These are phyloP conservation scores for Alnus rubra DNA, from an alignment of 306 rosid genomes.

Conservation along the genomic window DNA sequence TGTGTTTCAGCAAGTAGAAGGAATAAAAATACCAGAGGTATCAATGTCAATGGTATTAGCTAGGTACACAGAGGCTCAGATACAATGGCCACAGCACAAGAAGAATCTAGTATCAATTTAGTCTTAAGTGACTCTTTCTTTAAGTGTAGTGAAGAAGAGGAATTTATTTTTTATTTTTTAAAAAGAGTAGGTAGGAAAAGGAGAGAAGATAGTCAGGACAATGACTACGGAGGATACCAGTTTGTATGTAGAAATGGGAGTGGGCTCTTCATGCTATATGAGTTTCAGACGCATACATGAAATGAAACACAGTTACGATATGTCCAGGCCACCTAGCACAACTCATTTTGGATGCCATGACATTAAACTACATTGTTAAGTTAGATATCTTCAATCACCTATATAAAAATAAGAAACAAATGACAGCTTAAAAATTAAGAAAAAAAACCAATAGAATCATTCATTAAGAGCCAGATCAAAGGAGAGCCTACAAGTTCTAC, in stretches of 20 bases:
- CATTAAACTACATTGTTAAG: background rate
- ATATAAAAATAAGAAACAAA: background rate
- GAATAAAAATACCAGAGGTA: background rate
- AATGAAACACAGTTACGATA: background rate
- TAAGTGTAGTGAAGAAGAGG: background rate
- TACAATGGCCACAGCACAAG: background rate
- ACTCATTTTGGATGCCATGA: background rate
- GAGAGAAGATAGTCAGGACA: background rate
- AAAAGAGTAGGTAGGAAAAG: too few species aligned
- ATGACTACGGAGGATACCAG: too few species aligned
- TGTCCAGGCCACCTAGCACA: background rate
- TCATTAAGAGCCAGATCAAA: background rate
- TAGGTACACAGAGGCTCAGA: background rate
- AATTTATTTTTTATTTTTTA: background rate
- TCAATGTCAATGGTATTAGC: background rate
- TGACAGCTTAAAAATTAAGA: background rate
- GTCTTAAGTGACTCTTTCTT: background rate
- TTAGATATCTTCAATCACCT: background rate
- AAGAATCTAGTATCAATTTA: background rate
- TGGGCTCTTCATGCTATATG: background rate
- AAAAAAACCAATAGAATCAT: background rate
- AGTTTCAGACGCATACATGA: background rate
- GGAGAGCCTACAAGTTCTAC: background rate
- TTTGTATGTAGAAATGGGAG: too few species aligned
- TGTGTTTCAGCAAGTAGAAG: background rate